Evolutionary conservation across 2,329 filamentous ascomycete species (phyloP).

Genomic region (Cadophora malorum): DNA sequence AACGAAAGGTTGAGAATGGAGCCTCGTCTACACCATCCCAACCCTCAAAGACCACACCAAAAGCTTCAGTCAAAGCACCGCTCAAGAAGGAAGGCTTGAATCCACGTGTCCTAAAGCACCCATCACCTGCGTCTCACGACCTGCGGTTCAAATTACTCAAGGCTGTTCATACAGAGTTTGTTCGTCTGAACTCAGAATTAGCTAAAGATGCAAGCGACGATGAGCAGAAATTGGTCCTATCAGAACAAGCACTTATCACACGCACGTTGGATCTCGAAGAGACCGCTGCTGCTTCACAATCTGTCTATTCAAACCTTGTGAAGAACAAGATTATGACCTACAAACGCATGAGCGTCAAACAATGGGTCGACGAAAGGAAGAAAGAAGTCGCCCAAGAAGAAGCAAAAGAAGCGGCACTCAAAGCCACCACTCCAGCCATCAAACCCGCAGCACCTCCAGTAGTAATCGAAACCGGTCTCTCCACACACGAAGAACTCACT

Average conservation of each 20-base stretch:
- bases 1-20: slow-evolving; percentile 32
- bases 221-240: slow-evolving; percentile 62
- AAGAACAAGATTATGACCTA: slow-evolving; percentile 80
- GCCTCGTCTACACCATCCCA: background rate
- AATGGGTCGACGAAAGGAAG: slow-evolving; percentile 72
- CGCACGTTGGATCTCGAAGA: slow-evolving; percentile 81
- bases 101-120: slow-evolving; percentile 66
- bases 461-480: slow-evolving; percentile 73
- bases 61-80: slow-evolving; percentile 26
- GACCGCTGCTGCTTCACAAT: slow-evolving; percentile 69
- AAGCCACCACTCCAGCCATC: slow-evolving; percentile 37
- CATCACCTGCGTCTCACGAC: slow-evolving; percentile 62
- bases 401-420: slow-evolving; percentile 45
- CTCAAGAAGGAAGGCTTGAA: slow-evolving; percentile 63
- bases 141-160: slow-evolving; percentile 64
- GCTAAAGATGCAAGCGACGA: slow-evolving; percentile 57
- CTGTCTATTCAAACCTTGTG: slow-evolving; percentile 83
- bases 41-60: slow-evolving; percentile 18
- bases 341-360: slow-evolving; percentile 73
- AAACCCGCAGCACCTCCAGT: slow-evolving; percentile 52
- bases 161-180: slow-evolving; percentile 68
- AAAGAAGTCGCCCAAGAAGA: slow-evolving; percentile 50
- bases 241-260: slow-evolving; percentile 70
- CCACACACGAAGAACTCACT: slow-evolving; percentile 68
- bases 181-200: slow-evolving; percentile 70